A percentile compares a stretch with the other conserved stretches of the same genome.
Evolutionary conservation across 805 yeast genomes (phyloP).

Genomic region (Ogataea dorogensis): DNA sequence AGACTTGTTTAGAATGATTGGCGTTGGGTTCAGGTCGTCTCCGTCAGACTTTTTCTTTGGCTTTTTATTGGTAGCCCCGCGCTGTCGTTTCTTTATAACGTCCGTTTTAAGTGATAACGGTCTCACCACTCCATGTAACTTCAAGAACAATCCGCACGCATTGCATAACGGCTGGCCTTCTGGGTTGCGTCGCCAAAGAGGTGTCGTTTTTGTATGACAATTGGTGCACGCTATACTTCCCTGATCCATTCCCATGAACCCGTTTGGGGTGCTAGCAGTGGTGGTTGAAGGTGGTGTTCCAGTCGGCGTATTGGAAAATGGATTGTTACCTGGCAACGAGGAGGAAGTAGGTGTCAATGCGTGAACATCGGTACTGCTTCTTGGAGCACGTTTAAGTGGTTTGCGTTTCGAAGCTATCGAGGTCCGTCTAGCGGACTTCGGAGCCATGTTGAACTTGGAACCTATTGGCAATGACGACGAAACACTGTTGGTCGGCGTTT

Average conservation of each 20-base stretch:
- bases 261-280: constrained; percentile 9
- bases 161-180: constrained; percentile 92
- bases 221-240: constrained; percentile 59
- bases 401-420: constrained; percentile 21
- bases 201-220: constrained; percentile 90
- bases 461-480: constrained; percentile 2
- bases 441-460: constrained; percentile 7
- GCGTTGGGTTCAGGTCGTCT: constrained; percentile 49
- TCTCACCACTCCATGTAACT: constrained; percentile 91
- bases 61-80: constrained; percentile 41
- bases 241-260: constrained; percentile 15
- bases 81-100: constrained; percentile 87
- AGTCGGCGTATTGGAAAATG: constrained; percentile 10
- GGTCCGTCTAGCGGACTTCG: constrained; percentile 18
- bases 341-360: constrained; percentile 17
- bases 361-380: constrained; percentile 15
- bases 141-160: constrained; percentile 92
- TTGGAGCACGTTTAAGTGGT: constrained; percentile 11
- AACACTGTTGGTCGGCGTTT: constrained; percentile 7
- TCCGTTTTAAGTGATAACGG: constrained; percentile 80
- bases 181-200: constrained; percentile 91
- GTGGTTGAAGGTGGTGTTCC: constrained; percentile 16
- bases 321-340: constrained; percentile 12
- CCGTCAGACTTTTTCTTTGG: constrained; percentile 40
- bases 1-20: constrained; percentile 28